These are phyloP conservation scores for Exobasidium cylindrosporum DNA, from an alignment of 1,284 basidiomycete species.

Conservation along the genomic window DNA sequence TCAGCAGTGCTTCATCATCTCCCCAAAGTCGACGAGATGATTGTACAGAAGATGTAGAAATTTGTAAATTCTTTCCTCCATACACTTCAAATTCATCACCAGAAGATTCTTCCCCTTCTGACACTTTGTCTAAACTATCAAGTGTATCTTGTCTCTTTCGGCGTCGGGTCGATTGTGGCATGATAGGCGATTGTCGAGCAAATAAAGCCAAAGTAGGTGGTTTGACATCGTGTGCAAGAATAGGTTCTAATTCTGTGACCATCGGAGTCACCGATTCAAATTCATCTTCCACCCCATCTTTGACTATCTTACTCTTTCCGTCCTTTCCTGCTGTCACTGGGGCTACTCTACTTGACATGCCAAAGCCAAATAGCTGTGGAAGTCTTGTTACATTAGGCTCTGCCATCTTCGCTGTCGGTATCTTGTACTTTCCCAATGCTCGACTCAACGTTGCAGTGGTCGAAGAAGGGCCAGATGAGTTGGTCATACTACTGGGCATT, in stretches of 20 bases:
- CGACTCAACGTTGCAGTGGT: slow-evolving; percentile 34
- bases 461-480: slow-evolving; percentile 15
- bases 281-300: not conserved
- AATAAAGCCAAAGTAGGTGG: slow-evolving; percentile 67
- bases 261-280: slow-evolving; percentile 6
- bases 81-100: slow-evolving; percentile 52
- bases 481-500: not conserved
- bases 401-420: slow-evolving; percentile 33
- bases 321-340: not conserved
- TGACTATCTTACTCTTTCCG: not conserved
- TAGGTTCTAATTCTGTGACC: slow-evolving; percentile 78
- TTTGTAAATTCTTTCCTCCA: slow-evolving; percentile 51
- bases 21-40: not conserved
- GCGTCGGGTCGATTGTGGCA: not conserved
- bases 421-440: slow-evolving; percentile 45
- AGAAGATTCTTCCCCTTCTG: slow-evolving; percentile 33
- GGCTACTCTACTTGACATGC: slow-evolving; percentile 11
- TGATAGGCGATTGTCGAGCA: slow-evolving; percentile 14
- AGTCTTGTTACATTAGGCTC: slow-evolving; percentile 56
- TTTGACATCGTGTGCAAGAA: slow-evolving; percentile 77
- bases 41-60: slow-evolving; percentile 57
- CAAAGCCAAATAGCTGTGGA: slow-evolving; percentile 40
- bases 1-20: slow-evolving; percentile 60
- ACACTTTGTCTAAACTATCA: not conserved
- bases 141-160: slow-evolving; percentile 16